A percentile compares a stretch with the other conserved stretches of the same genome.
Conservation (phyloP, 495 filamentous ascomycete genomes). For the Hypoxylon intermedium region DNA sequence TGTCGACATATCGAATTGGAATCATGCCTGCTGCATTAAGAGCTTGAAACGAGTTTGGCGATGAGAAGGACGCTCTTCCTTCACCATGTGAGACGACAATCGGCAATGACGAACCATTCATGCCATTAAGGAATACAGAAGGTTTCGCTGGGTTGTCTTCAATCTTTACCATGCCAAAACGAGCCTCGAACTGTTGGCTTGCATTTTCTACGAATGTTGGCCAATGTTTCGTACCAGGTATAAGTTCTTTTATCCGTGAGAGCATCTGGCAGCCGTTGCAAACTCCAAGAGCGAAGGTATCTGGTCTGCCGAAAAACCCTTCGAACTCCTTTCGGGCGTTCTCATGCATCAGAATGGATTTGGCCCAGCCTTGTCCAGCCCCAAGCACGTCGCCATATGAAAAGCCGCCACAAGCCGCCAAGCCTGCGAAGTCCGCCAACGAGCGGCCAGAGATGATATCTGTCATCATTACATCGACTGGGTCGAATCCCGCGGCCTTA, state of each 20-base stretch:
- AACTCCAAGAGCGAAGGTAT: slow-evolving; percentile 93
- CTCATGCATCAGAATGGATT: slow-evolving; percentile 84
- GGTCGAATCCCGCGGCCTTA: slow-evolving; percentile 85
- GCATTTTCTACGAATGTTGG: slow-evolving; percentile 85
- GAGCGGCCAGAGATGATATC: slow-evolving; percentile 83
- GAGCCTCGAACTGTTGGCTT: slow-evolving; percentile 91
- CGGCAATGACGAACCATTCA: slow-evolving; percentile 82
- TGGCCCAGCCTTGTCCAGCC: slow-evolving; percentile 96
- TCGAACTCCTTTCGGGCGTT: slow-evolving; percentile 78
- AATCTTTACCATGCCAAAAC: slow-evolving; percentile 87
- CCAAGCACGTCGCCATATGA: slow-evolving; percentile 96
- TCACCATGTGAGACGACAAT: slow-evolving; percentile 93
- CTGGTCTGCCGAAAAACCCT: slow-evolving; percentile 83
- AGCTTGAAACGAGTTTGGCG: slow-evolving; percentile 57
- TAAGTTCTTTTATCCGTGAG: slow-evolving; percentile 78
- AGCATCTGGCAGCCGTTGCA: slow-evolving; percentile 99
- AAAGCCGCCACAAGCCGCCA: slow-evolving; percentile 96
- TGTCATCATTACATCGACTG: slow-evolving; percentile 96
- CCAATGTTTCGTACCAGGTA: slow-evolving; percentile 86
- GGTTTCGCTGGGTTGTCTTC: slow-evolving; percentile 64
- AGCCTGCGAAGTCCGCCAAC: slow-evolving; percentile 80
- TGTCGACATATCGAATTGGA: slow-evolving; percentile 83
- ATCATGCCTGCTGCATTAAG: slow-evolving; percentile 69
- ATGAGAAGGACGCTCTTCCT: slow-evolving; percentile 79
- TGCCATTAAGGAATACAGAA: slow-evolving; percentile 92